Evolutionary conservation across 805 yeast species (phyloP), one percentile per base, ranked within the genome.

Genomic region (Candida alai): DNA sequence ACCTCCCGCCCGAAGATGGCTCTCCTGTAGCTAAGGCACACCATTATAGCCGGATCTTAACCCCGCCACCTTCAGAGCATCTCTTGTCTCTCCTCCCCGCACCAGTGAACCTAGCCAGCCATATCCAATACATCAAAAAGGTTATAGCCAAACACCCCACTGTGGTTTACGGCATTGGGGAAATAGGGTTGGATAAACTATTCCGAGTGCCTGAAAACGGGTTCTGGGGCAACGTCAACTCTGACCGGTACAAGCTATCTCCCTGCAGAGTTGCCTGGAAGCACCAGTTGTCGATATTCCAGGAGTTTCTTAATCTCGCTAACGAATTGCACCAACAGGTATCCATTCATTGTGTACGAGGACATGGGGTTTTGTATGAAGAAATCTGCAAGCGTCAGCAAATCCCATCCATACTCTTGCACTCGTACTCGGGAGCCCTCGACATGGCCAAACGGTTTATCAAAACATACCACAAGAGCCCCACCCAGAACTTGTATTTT

Each of bases 341-440:
- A 0, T 85, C 95, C 3, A 41, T 93, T 0, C 98, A 90, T 51
- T 84, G 89, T 46, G 97, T 90, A 4, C 84, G 82, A 46, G 76
- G 84, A 8, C 89, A 84, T 40, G 86, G 88, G 0, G 49, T 62
- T 5, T 51, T 83, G 10, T 75, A 64, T 34, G 82, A 78, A 11
- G 35, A 51, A 1, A 59, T 77, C 4, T 24, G 34, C 2, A 26
- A 43, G 16, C 51, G 47, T 12, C 36, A 36, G 21, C 43, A 45
- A 2, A 52, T 55, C 8, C 55, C 71, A 3, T 52, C 63, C 3
- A 56, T 88, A 1, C 76, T 85, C 24, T 65, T 93, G 16, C 97
- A 90, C 52, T 86, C 96, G 0, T 93, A 78, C 54, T 76, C 87
- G 6, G 97, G 97, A 1, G 80, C 95, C 2, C 42, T 67, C 0